Evolutionary conservation across 805 yeast genomes (phyloP).

Genomic region (Saturnispora sekii): DNA sequence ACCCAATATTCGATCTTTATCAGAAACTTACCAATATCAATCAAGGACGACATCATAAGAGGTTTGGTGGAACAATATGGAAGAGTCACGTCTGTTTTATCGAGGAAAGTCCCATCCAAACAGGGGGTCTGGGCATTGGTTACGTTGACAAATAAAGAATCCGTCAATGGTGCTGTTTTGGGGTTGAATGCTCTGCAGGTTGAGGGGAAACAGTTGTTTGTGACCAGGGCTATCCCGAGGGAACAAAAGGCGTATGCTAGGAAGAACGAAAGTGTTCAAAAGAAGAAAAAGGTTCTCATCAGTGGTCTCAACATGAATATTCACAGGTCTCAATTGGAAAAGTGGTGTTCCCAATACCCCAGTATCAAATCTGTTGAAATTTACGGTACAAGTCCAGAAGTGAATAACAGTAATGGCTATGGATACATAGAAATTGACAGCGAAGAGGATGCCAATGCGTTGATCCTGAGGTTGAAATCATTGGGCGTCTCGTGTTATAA

Average conservation of each 20-base stretch:
- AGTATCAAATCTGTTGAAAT: slow-evolving; percentile 23
- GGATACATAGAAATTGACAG: slow-evolving; percentile 25
- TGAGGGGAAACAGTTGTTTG: slow-evolving; percentile 23
- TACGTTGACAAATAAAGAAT: slow-evolving; percentile 19
- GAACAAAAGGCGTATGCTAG: slow-evolving; percentile 23
- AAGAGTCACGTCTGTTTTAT: slow-evolving; percentile 19
- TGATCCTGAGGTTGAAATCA: slow-evolving; percentile 16
- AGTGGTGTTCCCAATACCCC: slow-evolving; percentile 20
- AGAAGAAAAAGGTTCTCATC: slow-evolving; percentile 20
- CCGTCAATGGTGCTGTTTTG: slow-evolving; percentile 20
- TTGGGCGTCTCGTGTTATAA: slow-evolving; percentile 23
- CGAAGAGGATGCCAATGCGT: slow-evolving; percentile 19
- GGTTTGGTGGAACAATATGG: slow-evolving; percentile 26
- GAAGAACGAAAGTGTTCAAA: slow-evolving; percentile 13
- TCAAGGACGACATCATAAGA: slow-evolving; percentile 18
- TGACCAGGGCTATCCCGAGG: slow-evolving; percentile 27
- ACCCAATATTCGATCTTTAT: slow-evolving; percentile 25
- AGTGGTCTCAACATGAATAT: slow-evolving; percentile 19
- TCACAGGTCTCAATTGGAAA: slow-evolving; percentile 18
- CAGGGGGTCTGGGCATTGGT: slow-evolving; percentile 28
- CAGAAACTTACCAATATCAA: slow-evolving; percentile 23
- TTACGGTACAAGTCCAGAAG: slow-evolving; percentile 14
- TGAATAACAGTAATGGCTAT: slow-evolving; percentile 14
- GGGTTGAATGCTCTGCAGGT: slow-evolving; percentile 22
- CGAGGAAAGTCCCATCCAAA: slow-evolving; percentile 21